phyloP scores from a whole-genome alignment of 257 asterid species.

The Ballota nigra region DNA sequence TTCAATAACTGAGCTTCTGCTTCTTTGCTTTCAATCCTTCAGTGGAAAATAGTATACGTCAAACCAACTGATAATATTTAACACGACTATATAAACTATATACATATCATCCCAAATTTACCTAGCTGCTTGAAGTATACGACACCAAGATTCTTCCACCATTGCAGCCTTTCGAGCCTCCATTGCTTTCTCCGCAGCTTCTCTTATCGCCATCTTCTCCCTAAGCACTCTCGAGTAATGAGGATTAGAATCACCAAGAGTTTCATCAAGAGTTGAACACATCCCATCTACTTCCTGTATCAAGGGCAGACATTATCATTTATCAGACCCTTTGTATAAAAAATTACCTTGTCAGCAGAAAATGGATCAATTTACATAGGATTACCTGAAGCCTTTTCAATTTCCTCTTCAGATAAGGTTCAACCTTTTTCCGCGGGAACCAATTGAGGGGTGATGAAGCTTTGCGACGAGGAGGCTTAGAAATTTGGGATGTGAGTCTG shows the following conservation, averaged over 20 bases:
- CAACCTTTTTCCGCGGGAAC: conserved; percentile 91
- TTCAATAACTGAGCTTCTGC: conserved; percentile 63
- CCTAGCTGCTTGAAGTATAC: conserved; percentile 91
- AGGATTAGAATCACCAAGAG: conserved; percentile 87
- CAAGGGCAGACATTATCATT: conserved; percentile 3
- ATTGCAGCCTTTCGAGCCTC: conserved; percentile 86
- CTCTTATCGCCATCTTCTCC: conserved; percentile 90
- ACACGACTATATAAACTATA: background rate
- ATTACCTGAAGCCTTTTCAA: conserved; percentile 84
- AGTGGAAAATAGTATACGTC: background rate
- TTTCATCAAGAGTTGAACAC: conserved; percentile 92
- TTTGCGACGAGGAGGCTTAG: conserved; percentile 81
- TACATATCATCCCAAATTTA: conserved; percentile 11
- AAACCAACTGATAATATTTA: background rate
- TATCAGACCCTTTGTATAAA: background rate
- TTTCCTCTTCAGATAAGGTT: conserved; percentile 90
- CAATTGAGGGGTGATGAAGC: conserved; percentile 86
- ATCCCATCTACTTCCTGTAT: conserved; percentile 84
- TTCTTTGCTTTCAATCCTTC: conserved; percentile 74
- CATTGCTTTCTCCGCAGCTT: conserved; percentile 88
- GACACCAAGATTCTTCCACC: conserved; percentile 98
- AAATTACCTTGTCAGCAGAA: background rate
- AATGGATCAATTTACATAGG: conserved; percentile 5
- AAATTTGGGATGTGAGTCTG: conserved; percentile 76
- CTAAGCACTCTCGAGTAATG: conserved; percentile 76